These are phyloP conservation scores for Kandelia obovata DNA, from an alignment of 345 rosid species.

Conservation along the genomic window DNA sequence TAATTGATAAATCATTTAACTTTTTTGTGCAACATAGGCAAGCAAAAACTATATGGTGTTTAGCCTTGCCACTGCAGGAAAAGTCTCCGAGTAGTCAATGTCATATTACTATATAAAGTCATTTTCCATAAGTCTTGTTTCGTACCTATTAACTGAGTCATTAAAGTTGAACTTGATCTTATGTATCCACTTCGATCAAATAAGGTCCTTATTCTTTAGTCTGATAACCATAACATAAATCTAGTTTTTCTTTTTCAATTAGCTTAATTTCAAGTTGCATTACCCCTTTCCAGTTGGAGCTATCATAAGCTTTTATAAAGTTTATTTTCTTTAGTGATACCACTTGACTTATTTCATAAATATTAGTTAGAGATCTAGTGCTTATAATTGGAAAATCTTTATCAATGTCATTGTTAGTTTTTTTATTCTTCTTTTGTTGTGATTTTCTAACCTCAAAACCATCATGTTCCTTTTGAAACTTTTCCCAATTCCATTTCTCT, in stretches of 20 bases:
- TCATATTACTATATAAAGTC: not conserved
- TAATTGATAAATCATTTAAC: too few species aligned
- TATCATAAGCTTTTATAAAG: not conserved
- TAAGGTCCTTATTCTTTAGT: not conserved
- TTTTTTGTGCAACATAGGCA: too few species aligned
- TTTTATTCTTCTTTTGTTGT: rapidly evolving
- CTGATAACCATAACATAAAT: not conserved
- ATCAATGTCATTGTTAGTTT: too few species aligned
- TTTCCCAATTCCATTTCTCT: not conserved
- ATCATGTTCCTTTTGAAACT: not conserved
- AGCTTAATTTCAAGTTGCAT: not conserved
- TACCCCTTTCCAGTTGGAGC: not conserved
- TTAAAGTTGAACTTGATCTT: not conserved
- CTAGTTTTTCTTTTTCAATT: not conserved
- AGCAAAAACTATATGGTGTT: too few species aligned
- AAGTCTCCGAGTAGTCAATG: not conserved
- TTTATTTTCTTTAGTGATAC: too few species aligned
- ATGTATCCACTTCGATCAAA: not conserved
- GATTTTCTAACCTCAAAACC: not conserved
- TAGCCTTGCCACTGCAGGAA: too few species aligned
- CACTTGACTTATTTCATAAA: not conserved
- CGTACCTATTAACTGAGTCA: not conserved
- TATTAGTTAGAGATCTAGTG: not conserved
- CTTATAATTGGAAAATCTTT: not conserved
- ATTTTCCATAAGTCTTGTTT: not conserved